These are phyloP conservation scores for Fraxinus greggii DNA, from an alignment of 305 asterid genomes.

Conservation along the genomic window DNA sequence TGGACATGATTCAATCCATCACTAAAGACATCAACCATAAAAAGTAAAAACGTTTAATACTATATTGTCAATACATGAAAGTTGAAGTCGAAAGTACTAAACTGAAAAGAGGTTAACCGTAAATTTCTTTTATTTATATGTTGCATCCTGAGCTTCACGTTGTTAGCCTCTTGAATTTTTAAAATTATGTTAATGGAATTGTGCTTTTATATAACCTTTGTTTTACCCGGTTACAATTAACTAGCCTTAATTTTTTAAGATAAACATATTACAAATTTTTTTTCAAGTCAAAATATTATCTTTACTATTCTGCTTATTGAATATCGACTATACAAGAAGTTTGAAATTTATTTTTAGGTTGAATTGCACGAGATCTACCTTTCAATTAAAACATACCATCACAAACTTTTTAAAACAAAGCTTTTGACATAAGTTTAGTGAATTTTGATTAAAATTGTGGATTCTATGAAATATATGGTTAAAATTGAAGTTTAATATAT, in stretches of 20 bases:
- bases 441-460: not conserved
- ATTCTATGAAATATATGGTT: not conserved
- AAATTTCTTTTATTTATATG: not conserved
- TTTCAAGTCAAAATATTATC: not conserved
- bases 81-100: not conserved
- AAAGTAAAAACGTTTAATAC: too few species aligned
- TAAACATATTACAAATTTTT: too few species aligned
- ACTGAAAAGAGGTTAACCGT: not conserved
- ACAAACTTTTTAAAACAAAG: not conserved
- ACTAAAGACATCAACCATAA: not conserved
- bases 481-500: too few species aligned
- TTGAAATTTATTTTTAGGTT: not conserved
- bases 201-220: too few species aligned
- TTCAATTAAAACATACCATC: not conserved
- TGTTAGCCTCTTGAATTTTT: not conserved
- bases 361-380: not conserved
- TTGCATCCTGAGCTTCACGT: not conserved
- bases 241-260: not conserved
- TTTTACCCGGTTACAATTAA: not conserved
- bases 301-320: not conserved
- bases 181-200: not conserved
- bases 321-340: too few species aligned
- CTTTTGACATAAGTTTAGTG: not conserved
- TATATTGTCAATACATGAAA: not conserved
- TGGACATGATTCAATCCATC: not conserved